Conservation (phyloP, 495 filamentous ascomycete genomes). For the Aspergillus egyptiacus region DNA sequence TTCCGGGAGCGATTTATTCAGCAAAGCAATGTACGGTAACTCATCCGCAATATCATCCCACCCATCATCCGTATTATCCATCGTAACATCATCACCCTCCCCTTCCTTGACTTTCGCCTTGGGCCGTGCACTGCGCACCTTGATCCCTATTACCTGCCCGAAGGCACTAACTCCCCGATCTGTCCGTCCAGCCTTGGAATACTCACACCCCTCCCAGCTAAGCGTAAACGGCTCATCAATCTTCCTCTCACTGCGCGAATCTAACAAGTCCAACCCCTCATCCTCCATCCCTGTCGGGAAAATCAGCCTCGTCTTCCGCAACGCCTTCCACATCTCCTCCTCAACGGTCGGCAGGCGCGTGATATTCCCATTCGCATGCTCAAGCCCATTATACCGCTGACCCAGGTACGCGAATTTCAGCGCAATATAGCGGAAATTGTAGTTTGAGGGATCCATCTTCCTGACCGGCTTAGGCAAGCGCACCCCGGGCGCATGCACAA, state of each 20-base stretch:
- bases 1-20: constrained; percentile 81
- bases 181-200: constrained; percentile 90
- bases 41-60: constrained; percentile 80
- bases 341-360: constrained; percentile 77
- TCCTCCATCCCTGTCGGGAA: constrained; percentile 51
- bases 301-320: constrained; percentile 74
- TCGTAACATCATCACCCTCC: constrained; percentile 11
- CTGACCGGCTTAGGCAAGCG: constrained; percentile 36
- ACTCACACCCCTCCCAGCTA: constrained; percentile 76
- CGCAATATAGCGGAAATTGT: constrained; percentile 77
- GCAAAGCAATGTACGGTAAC: constrained; percentile 67
- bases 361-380: constrained; percentile 61
- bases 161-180: constrained; percentile 93
- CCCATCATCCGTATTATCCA: constrained; percentile 24
- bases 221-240: constrained; percentile 38
- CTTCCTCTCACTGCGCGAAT: constrained; percentile 19
- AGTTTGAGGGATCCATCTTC: constrained; percentile 69
- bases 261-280: constrained; percentile 23
- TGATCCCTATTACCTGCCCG: constrained; percentile 83
- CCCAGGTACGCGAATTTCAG: constrained; percentile 93
- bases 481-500: constrained; percentile 21
- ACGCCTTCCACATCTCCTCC: constrained; percentile 84
- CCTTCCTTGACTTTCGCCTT: constrained; percentile 18
- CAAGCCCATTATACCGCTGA: constrained; percentile 83
- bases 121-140: constrained; percentile 73